These are phyloP conservation scores for Gamsiella multidivaricata DNA, from an alignment of 192 early-diverging fungal species.

Conservation along the genomic window DNA sequence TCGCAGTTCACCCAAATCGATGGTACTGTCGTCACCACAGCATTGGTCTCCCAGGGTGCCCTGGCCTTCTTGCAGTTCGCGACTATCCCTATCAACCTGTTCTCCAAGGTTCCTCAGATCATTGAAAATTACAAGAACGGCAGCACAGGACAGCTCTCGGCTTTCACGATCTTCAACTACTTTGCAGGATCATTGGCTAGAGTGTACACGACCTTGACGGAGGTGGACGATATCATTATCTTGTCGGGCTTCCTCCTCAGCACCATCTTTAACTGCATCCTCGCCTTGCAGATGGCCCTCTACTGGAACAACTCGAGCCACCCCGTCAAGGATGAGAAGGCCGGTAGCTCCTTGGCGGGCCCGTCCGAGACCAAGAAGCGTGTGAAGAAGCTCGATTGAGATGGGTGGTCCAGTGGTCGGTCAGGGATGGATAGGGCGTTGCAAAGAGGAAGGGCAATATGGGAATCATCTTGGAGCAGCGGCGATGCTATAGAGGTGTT, in stretches of 20 bases:
- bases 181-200: conserved; percentile 88
- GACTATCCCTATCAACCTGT: conserved; percentile 83
- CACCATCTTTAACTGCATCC: conserved; percentile 77
- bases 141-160: conserved; percentile 91
- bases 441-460: conserved; percentile 27
- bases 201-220: conserved; percentile 92
- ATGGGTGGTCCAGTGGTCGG: conserved; percentile 53
- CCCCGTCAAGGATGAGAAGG: conserved; percentile 25
- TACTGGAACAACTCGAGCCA: conserved; percentile 72
- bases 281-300: conserved; percentile 80
- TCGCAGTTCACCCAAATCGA: conserved; percentile 30
- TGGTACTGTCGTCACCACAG: conserved; percentile 58
- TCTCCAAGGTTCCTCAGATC: conserved; percentile 92
- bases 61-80: conserved; percentile 76
- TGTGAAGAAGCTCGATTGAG: conserved; percentile 53
- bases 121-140: conserved; percentile 82
- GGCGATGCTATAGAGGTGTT: not conserved
- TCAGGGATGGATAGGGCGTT: conserved; percentile 28
- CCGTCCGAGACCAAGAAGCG: conserved; percentile 43
- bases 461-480: conserved; percentile 13
- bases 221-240: conserved; percentile 86
- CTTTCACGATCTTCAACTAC: conserved; percentile 90
- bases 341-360: conserved; percentile 1
- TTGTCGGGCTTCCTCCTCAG: conserved; percentile 77
- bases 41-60: conserved; percentile 63